A percentile compares a stretch with the other conserved stretches of the same genome.
phyloP scores from a whole-genome alignment of 805 yeast species.

The Sugiyamaella boreocaroliniensis region DNA sequence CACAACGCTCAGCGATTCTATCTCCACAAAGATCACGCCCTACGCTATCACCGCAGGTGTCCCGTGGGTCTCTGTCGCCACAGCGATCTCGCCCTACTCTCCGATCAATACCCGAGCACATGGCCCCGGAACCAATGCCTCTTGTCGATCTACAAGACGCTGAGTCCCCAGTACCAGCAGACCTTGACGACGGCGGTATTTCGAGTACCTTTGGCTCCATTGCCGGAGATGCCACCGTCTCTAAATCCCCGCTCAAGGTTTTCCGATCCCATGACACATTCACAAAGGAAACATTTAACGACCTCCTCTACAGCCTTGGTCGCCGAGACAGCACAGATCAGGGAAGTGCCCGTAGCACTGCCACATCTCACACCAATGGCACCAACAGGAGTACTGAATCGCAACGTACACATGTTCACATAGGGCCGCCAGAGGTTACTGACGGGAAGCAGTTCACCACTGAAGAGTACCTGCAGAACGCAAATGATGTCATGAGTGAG shows the following conservation, averaged over 20 bases:
- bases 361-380: background rate
- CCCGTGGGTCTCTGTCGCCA: background rate
- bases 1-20: background rate
- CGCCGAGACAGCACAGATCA: constrained; percentile 4
- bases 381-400: background rate
- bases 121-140: background rate
- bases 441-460: background rate
- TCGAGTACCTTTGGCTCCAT: background rate
- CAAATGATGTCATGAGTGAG: constrained; percentile 23
- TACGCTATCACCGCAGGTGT: background rate
- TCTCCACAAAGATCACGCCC: background rate
- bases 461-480: constrained; percentile 24
- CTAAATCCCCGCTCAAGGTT: constrained; percentile 20
- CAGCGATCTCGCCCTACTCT: background rate
- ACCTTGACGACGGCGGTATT: background rate
- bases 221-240: background rate
- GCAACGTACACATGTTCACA: background rate
- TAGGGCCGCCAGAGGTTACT: background rate
- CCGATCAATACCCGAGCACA: background rate
- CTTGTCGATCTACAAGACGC: background rate
- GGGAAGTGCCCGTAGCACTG: background rate
- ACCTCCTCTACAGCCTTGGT: constrained; percentile 20
- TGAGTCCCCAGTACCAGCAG: background rate
- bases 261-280: constrained; percentile 26
- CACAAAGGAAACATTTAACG: constrained; percentile 23